Conservation (phyloP, 805 yeast species). For the Metschnikowia henanensis region DNA sequence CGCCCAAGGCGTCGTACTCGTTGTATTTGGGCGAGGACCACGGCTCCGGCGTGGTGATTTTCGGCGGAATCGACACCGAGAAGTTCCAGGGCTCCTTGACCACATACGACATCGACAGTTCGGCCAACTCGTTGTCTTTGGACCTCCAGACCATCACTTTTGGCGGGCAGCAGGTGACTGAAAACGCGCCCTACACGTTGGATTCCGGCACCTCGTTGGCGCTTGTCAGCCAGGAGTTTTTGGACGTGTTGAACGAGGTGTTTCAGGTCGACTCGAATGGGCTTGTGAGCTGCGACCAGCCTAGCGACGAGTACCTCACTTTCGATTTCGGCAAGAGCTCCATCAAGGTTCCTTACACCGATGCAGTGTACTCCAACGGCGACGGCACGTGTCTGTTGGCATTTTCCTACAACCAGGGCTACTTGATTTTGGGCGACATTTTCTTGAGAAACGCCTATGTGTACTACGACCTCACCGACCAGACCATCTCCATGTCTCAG, state of each 20-base stretch:
- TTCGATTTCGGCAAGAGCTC: conserved; percentile 14
- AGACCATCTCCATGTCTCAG: conserved; percentile 17
- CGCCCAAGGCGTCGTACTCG: conserved; percentile 57
- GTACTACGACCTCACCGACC: conserved; percentile 18
- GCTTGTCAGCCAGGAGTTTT: conserved; percentile 6
- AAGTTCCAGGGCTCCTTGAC: conserved; percentile 26
- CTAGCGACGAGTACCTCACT: conserved; percentile 12
- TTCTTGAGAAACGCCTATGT: conserved; percentile 21
- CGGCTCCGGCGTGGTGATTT: conserved; percentile 33
- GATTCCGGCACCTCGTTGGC: conserved; percentile 19
- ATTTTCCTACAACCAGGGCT: conserved; percentile 8
- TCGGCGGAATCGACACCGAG: conserved; percentile 44
- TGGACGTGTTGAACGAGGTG: neutral
- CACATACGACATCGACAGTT: neutral
- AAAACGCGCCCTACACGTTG: conserved; percentile 10
- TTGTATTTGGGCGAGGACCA: conserved; percentile 50
- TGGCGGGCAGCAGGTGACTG: conserved; percentile 7
- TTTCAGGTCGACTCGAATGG: neutral
- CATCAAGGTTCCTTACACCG: conserved; percentile 8
- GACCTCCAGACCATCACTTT: conserved; percentile 7
- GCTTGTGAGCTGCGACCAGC: conserved; percentile 14
- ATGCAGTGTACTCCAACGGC: conserved; percentile 8
- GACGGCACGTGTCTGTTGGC: conserved; percentile 16
- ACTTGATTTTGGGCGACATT: conserved; percentile 18
- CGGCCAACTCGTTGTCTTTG: conserved; percentile 6